Percentiles rank a stretch among this genome's conserved stretches.
phyloP scores from a whole-genome alignment of 2,329 filamentous ascomycete species.

The Alternaria sp. region DNA sequence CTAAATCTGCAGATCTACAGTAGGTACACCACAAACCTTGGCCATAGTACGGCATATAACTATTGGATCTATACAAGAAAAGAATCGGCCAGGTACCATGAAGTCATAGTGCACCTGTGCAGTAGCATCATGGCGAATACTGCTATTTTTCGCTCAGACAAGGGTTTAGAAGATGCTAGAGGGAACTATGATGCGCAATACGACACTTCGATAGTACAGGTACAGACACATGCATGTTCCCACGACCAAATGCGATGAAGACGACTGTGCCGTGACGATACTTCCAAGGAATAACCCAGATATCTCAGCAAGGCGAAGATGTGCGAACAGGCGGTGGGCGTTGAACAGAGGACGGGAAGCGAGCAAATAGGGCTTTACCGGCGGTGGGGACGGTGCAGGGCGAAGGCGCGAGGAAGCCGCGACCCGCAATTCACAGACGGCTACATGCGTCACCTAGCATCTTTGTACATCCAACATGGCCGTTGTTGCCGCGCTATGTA shows the following conservation, averaged over 20 bases:
- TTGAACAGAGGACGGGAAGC: slow-evolving; percentile 1
- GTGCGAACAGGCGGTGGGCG: slow-evolving; percentile 17
- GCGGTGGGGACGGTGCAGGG: slow-evolving; percentile 5
- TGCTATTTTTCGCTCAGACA: neutral
- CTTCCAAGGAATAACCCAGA: neutral
- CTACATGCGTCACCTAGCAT: slow-evolving; percentile 19
- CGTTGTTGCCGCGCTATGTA: slow-evolving; percentile 10
- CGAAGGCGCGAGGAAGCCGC: slow-evolving; percentile 6
- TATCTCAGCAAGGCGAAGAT: neutral
- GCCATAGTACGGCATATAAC: neutral
- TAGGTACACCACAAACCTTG: neutral
- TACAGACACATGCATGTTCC: neutral
- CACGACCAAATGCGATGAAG: neutral
- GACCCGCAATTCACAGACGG: slow-evolving; percentile 13
- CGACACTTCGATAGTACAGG: neutral
- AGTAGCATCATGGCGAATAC: neutral
- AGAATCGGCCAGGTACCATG: neutral
- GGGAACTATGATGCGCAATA: neutral
- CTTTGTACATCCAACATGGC: slow-evolving; percentile 15
- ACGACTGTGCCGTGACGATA: neutral
- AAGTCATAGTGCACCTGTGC: neutral
- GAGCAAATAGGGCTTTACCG: slow-evolving; percentile 10
- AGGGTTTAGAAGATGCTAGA: neutral
- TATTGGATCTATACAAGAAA: neutral
- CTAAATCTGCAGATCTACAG: neutral